Conservation (phyloP, 176 grass and related monocot genomes). For the Rhynchospora tenuis region DNA sequence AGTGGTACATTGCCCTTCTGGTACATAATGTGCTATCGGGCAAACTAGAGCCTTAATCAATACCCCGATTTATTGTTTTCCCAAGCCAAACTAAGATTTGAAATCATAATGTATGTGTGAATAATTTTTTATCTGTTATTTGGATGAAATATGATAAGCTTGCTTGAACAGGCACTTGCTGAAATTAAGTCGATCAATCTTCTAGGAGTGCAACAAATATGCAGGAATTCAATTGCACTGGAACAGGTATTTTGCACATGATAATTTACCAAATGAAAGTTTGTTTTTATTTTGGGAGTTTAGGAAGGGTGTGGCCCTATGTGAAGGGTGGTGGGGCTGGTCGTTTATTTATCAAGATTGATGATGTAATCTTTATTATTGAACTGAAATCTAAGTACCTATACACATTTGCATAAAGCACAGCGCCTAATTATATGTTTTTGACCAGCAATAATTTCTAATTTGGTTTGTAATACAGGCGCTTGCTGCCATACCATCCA, state of each 20-base stretch:
- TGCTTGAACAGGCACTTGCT: slow-evolving; percentile 57
- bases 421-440: background rate
- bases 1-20: background rate
- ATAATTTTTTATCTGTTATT: slow-evolving; percentile 29
- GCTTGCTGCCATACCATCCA: slow-evolving; percentile 81
- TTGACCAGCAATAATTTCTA: background rate
- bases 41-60: background rate
- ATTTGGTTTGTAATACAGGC: slow-evolving; percentile 44
- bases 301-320: too few relatives aligned
- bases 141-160: slow-evolving; percentile 10
- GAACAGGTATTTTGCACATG: slow-evolving; percentile 53
- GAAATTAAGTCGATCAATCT: slow-evolving; percentile 97
- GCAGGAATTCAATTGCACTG: slow-evolving; percentile 89
- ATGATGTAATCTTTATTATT: background rate
- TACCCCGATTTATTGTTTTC: background rate
- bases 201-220: slow-evolving; percentile 97
- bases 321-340: too few relatives aligned
- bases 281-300: too few relatives aligned
- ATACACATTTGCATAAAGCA: background rate
- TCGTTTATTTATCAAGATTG: background rate
- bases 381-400: background rate
- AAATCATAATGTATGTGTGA: background rate
- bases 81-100: background rate
- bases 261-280: too few relatives aligned
- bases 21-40: background rate